Conservation (phyloP, 257 asterid genomes). For the Henckelia pumila region DNA sequence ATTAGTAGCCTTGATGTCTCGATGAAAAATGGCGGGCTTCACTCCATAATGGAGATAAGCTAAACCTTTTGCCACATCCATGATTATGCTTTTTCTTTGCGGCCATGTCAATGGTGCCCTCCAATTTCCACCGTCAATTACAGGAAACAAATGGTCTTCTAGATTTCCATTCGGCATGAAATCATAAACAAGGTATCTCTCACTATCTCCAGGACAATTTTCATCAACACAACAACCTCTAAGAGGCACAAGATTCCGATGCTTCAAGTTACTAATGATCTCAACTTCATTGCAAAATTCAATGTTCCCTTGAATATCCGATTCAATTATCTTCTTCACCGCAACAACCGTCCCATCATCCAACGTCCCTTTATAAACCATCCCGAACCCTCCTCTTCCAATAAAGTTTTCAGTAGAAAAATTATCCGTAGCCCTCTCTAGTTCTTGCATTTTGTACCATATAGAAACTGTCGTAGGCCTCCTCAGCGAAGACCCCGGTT, state of each 20-base stretch:
- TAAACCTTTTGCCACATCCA: slow-evolving; percentile 83
- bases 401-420: slow-evolving; percentile 66
- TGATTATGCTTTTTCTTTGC: slow-evolving; percentile 62
- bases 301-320: slow-evolving; percentile 67
- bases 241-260: slow-evolving; percentile 81
- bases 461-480: slow-evolving; percentile 68
- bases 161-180: slow-evolving; percentile 91
- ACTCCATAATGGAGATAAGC: slow-evolving; percentile 81
- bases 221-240: slow-evolving; percentile 84
- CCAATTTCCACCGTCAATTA: slow-evolving; percentile 13
- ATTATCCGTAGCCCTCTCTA: slow-evolving; percentile 65
- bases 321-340: slow-evolving; percentile 67
- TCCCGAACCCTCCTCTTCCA: slow-evolving; percentile 87
- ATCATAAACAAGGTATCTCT: slow-evolving; percentile 76
- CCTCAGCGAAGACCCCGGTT: slow-evolving; percentile 40
- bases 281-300: slow-evolving; percentile 94
- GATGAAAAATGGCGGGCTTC: slow-evolving; percentile 77
- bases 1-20: slow-evolving; percentile 83
- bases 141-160: slow-evolving; percentile 61
- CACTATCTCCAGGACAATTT: slow-evolving; percentile 38
- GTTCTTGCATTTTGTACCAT: slow-evolving; percentile 70
- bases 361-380: slow-evolving; percentile 69
- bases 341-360: slow-evolving; percentile 74
- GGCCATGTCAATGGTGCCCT: slow-evolving; percentile 65
- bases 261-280: slow-evolving; percentile 86